Conservation (phyloP, 73 alveolate genomes). For the Urostyla sp. region DNA sequence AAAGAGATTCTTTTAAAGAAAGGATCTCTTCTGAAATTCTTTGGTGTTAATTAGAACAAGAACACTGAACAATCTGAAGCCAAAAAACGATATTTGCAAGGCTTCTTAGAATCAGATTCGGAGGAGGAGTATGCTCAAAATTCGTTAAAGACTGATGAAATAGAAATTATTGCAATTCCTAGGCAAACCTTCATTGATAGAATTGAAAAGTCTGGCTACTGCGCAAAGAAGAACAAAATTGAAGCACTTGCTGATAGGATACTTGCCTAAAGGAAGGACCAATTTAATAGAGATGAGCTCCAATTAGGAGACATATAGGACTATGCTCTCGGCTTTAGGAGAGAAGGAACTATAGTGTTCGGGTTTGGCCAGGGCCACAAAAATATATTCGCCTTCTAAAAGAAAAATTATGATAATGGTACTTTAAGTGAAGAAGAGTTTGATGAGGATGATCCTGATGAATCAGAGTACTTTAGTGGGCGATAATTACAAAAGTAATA, state of each 20-base stretch:
- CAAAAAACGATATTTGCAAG: too few relatives aligned
- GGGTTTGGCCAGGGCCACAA: constrained; percentile 60
- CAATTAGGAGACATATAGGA: constrained; percentile 44
- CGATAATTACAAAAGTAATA: background rate
- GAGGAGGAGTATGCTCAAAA: constrained; percentile 12
- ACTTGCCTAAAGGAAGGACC: background rate
- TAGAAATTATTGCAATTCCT: constrained; percentile 1
- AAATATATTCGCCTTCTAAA: constrained; percentile 35
- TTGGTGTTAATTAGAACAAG: too few relatives aligned
- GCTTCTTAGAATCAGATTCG: constrained; percentile 1
- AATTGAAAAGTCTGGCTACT: constrained; percentile 26
- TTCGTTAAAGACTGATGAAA: constrained; percentile 22
- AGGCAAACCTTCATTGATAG: constrained; percentile 42
- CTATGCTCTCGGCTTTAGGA: constrained; percentile 40
- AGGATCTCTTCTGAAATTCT: constrained; percentile 16
- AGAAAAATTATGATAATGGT: background rate
- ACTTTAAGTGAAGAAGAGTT: background rate
- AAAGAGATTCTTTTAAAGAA: background rate
- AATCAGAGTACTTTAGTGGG: background rate
- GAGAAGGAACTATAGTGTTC: constrained; percentile 32
- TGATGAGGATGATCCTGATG: background rate
- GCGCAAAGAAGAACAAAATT: constrained; percentile 32
- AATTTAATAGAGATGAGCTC: constrained; percentile 12
- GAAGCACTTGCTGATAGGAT: constrained; percentile 46
- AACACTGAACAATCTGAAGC: too few relatives aligned